Evolutionary conservation across 768 basidiomycete species (phyloP).

Genomic region (Xerocomellus chrysenteron): DNA sequence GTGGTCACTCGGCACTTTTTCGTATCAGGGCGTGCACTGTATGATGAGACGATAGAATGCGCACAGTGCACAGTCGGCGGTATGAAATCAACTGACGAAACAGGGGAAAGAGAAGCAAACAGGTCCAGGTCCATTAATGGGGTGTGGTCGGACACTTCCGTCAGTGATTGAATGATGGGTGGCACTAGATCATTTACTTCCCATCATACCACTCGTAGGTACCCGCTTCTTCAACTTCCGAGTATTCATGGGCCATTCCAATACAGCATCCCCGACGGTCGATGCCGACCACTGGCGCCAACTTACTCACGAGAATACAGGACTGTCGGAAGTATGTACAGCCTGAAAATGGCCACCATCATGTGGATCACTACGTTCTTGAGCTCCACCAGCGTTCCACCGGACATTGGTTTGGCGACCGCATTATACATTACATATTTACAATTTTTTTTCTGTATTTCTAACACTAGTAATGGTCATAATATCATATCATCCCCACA

Average conservation of each 20-base stretch:
- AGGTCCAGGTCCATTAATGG: not conserved
- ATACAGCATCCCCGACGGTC: not conserved
- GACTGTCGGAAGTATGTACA: not conserved
- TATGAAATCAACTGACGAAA: not conserved
- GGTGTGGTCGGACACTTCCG: no score
- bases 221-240: no score
- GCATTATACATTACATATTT: not conserved
- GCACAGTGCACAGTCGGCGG: not conserved
- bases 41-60: not conserved
- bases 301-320: conserved; percentile 8
- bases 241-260: not conserved
- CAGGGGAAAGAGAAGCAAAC: no score
- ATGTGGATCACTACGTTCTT: no score
- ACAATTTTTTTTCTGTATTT: not conserved
- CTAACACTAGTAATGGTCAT: conserved; percentile 4
- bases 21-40: not conserved
- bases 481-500: conserved; percentile 13
- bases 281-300: not conserved
- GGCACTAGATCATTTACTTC: not conserved
- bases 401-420: not conserved
- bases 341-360: no score
- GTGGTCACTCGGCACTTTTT: not conserved
- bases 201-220: no score
- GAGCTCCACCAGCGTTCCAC: not conserved
- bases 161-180: not conserved